Conservation (phyloP, 2,329 filamentous ascomycete species). For the Penicillium sp. region DNA sequence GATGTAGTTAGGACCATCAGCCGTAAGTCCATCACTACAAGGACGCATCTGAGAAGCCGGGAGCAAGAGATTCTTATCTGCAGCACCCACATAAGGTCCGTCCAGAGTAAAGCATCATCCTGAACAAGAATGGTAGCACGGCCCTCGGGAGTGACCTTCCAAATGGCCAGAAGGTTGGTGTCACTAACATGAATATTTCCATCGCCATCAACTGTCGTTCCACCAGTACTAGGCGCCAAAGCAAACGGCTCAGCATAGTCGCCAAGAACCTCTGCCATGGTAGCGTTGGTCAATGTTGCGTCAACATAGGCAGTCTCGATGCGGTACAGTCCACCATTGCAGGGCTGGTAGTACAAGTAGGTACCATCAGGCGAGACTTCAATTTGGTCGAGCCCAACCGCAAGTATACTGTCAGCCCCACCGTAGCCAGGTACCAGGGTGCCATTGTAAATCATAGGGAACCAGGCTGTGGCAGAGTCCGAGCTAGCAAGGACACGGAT, state of each 20-base stretch:
- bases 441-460: conserved; percentile 1
- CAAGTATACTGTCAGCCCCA: background rate
- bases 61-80: background rate
- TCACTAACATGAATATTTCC: conserved; percentile 1
- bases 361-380: background rate
- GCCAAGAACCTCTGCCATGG: background rate
- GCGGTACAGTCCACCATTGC: background rate
- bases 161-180: background rate
- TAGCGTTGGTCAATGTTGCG: background rate
- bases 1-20: background rate
- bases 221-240: background rate
- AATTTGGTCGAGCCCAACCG: background rate
- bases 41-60: background rate
- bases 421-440: background rate
- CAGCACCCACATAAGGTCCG: conserved; percentile 1
- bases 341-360: conserved; percentile 1
- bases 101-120: background rate
- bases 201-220: background rate
- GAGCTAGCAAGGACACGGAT: background rate
- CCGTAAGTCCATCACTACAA: background rate
- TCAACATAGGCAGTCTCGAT: background rate
- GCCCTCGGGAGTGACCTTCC: background rate
- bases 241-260: background rate
- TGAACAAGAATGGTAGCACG: conserved; percentile 1
- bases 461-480: background rate